Conservation (phyloP, 208 protist genomes). For the Leishmania arabica region DNA sequence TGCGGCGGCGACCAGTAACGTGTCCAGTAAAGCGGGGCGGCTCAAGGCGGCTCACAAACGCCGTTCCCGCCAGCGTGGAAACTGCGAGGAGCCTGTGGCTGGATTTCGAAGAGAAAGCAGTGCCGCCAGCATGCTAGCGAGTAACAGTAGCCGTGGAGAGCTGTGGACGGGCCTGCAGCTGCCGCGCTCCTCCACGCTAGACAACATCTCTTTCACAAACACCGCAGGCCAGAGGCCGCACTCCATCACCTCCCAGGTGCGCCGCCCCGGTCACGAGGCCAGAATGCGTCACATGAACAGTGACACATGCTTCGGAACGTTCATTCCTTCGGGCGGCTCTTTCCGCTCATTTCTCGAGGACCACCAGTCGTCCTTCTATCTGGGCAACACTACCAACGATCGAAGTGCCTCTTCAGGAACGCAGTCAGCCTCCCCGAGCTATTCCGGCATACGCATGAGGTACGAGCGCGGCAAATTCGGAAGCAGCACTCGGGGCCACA, state of each 20-base stretch:
- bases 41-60: not conserved
- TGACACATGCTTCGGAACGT: conserved; percentile 9
- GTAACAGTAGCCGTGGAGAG: not conserved
- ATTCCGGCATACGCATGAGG: not conserved
- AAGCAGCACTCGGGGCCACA: not conserved
- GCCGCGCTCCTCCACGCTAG: not conserved
- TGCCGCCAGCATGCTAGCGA: not conserved
- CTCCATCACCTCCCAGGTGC: not conserved
- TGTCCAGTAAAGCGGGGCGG: not conserved
- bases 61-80: not conserved
- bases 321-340: conserved; percentile 1
- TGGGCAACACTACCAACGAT: not conserved
- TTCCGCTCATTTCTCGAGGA: conserved; percentile 10
- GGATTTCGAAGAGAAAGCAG: not conserved
- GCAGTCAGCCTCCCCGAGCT: not conserved
- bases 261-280: not conserved
- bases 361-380: not conserved
- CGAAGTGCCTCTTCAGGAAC: not conserved
- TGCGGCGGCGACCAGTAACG: not conserved
- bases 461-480: not conserved
- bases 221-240: not conserved
- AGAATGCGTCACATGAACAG: conserved; percentile 10
- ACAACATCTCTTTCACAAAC: not conserved
- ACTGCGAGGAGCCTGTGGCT: not conserved
- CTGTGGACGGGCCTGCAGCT: conserved; percentile 14